Evolutionary conservation across 1,284 basidiomycete species (phyloP).

Genomic region (Ustilago esculenta): DNA sequence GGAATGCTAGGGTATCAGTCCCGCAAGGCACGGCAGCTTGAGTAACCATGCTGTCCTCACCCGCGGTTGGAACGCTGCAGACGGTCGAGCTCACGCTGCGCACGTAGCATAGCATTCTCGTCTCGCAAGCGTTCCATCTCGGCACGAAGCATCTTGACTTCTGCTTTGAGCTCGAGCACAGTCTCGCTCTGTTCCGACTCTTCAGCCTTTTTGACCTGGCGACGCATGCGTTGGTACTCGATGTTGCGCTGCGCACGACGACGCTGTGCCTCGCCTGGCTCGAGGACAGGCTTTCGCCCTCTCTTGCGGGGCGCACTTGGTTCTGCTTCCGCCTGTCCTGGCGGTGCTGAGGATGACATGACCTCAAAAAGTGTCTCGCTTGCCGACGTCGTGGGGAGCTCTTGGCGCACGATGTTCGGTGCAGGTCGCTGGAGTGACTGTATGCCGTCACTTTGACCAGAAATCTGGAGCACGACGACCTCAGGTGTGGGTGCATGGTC

Average conservation of each 20-base stretch:
- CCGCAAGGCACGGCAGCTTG: too few species aligned
- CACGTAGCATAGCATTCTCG: slow-evolving; percentile 56
- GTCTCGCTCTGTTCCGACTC: slow-evolving; percentile 39
- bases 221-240: slow-evolving; percentile 46
- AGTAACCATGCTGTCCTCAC: too few species aligned
- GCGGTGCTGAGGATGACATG: background rate
- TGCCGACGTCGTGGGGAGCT: too few species aligned
- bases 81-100: slow-evolving; percentile 46
- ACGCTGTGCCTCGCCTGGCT: slow-evolving; percentile 29
- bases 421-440: too few species aligned
- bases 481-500: too few species aligned
- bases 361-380: too few species aligned
- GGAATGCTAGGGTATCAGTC: background rate
- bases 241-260: slow-evolving; percentile 39
- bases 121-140: slow-evolving; percentile 55
- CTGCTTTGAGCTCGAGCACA: slow-evolving; percentile 51
- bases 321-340: slow-evolving; percentile 1
- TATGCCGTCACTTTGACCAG: too few species aligned
- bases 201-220: slow-evolving; percentile 37
- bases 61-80: slow-evolving; percentile 16
- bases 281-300: slow-evolving; percentile 32
- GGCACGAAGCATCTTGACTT: slow-evolving; percentile 51
- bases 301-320: slow-evolving; percentile 22
- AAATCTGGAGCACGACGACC: too few species aligned
- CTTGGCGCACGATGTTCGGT: too few species aligned